phyloP scores from a whole-genome alignment of 495 filamentous ascomycete species.

The Penicillium pancosmium region DNA sequence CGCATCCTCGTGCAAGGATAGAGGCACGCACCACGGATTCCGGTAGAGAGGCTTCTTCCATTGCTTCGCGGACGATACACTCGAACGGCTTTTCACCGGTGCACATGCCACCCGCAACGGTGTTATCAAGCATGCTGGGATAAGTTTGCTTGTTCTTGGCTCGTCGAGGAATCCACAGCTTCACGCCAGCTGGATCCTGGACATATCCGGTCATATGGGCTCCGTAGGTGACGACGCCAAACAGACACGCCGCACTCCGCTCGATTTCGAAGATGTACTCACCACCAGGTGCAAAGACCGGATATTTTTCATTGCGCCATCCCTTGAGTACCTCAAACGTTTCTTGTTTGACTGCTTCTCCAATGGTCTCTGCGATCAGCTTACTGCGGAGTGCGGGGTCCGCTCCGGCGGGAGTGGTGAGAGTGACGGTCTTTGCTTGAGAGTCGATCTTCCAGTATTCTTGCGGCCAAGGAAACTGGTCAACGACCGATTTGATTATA shows the following conservation, averaged over 20 bases:
- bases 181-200: conserved; percentile 60
- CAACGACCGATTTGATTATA: conserved; percentile 58
- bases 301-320: conserved; percentile 89
- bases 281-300: conserved; percentile 68
- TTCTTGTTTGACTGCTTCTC: conserved; percentile 62
- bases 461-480: conserved; percentile 56
- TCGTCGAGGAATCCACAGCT: conserved; percentile 83
- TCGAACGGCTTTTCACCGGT: conserved; percentile 76
- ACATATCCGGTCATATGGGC: conserved; percentile 86
- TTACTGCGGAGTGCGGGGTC: conserved; percentile 60
- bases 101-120: conserved; percentile 87
- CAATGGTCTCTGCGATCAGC: conserved; percentile 59
- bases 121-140: conserved; percentile 87
- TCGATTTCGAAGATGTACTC: conserved; percentile 78
- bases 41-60: conserved; percentile 87
- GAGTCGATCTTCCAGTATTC: conserved; percentile 56
- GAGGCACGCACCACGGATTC: conserved; percentile 64
- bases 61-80: conserved; percentile 80
- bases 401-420: conserved; percentile 36
- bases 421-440: conserved; percentile 48
- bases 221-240: conserved; percentile 86
- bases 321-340: conserved; percentile 74
- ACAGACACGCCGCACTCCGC: conserved; percentile 73
- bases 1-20: conserved; percentile 62
- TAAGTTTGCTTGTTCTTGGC: conserved; percentile 80